Evolutionary conservation across 2,329 filamentous ascomycete species (phyloP), one percentile per base, ranked within the genome.

Genomic region (Talaromyces amestolkiae): DNA sequence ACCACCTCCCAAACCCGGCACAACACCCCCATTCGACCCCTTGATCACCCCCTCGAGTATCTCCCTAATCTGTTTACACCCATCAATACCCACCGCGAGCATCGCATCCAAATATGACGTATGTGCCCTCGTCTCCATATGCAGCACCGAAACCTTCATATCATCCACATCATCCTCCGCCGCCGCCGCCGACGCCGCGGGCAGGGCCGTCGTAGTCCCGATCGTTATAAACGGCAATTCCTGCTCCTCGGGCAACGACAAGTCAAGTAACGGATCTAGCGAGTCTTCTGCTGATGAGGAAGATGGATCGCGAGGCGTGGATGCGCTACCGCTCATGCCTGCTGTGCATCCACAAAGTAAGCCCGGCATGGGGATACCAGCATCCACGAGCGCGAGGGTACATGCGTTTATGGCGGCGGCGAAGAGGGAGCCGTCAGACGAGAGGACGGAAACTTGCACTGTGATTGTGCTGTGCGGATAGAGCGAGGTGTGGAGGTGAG

Each of bases 341-440:
- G 92, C 91, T 0, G 93, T 97, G 79, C 92, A 96, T 6, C 93
- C 92, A 24, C 89, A 88, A 2, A 98, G 86, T 75, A 97, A 96
- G 75, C 96, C 92, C 2, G 89, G 88, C 93, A 98, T 97, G 27
- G 95, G 95, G 22, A 99, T 90, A 61, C 95, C 95, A 0, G 95
- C 95, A 75, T 99, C 95, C 68, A 98, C 89, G 24, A 98, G 87
- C 0, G 95, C 95, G 13, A 99, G 86, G 0, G 94, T 97, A 0
- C 91, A 87, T 3, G 95, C 95, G 74, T 99, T 99, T 71, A 98
- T 83, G 54, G 94, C 92, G 0, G 93, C 91, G 0, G 94, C 93
- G 22, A 99, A 88, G 2, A 98, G 85, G 0, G 91, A 93, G 33
- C 95, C 95, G 76, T 99, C 95, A 70, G 96, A 89, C 0, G 90